Percentiles rank a stretch among this genome's conserved stretches.
Conservation (phyloP, 768 basidiomycete genomes). For the Galerina marginata region DNA sequence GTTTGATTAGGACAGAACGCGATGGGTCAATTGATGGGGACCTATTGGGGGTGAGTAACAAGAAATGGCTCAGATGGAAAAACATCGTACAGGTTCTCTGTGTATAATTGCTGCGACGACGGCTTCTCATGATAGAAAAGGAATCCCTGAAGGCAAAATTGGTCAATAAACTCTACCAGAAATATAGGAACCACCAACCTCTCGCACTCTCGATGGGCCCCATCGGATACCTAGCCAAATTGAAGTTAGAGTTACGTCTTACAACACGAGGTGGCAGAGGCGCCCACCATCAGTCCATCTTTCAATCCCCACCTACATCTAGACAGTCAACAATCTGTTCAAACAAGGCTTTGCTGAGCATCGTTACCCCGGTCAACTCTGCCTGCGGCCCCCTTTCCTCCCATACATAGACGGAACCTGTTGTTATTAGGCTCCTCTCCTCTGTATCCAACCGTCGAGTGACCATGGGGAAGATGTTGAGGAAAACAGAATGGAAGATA, state of each 20-base stretch:
- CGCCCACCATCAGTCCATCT: constrained; percentile 77
- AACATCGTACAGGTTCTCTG: constrained; percentile 49
- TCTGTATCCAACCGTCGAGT: constrained; percentile 77
- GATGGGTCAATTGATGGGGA: constrained; percentile 37
- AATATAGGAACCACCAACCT: constrained; percentile 46
- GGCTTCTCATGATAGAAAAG: constrained; percentile 82
- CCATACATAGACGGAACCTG: constrained; percentile 85
- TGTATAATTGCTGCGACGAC: constrained; percentile 52
- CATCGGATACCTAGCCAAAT: constrained; percentile 59
- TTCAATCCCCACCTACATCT: constrained; percentile 71
- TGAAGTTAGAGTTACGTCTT: constrained; percentile 1
- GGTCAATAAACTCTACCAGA: constrained; percentile 8
- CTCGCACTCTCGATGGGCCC: constrained; percentile 82
- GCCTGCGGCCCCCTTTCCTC: constrained; percentile 79
- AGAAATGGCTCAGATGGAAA: constrained; percentile 14
- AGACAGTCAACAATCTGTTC: constrained; percentile 5
- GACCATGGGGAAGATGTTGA: constrained; percentile 77
- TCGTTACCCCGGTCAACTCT: constrained; percentile 72
- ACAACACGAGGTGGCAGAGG: neutral
- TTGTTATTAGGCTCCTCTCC: constrained; percentile 71
- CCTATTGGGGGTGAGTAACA: constrained; percentile 18
- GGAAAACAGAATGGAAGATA: constrained; percentile 77
- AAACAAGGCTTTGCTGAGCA: neutral
- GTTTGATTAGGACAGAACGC: constrained; percentile 65
- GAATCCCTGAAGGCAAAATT: constrained; percentile 59